These are phyloP conservation scores for Cladobotryum mycophilum DNA, from an alignment of 2,329 filamentous ascomycete species.

Conservation along the genomic window DNA sequence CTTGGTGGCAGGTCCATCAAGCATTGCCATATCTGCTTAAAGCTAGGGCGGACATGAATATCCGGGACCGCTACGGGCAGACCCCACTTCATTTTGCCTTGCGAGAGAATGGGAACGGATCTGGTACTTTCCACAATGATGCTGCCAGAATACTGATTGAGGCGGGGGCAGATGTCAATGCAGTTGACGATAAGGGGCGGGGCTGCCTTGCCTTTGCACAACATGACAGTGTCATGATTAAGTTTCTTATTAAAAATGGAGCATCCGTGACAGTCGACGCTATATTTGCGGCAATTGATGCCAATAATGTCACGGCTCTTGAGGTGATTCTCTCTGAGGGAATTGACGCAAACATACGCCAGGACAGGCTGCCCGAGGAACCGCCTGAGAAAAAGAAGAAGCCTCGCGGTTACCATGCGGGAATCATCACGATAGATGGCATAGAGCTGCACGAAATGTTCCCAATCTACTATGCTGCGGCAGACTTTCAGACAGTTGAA, in stretches of 20 bases:
- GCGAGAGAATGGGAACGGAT: background rate
- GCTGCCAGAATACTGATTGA: conserved; percentile 16
- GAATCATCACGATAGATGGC: background rate
- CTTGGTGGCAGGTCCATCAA: conserved; percentile 20
- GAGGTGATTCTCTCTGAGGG: conserved; percentile 12
- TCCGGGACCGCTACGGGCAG: conserved; percentile 7
- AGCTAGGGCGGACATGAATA: conserved; percentile 12
- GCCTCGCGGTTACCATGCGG: too few relatives aligned
- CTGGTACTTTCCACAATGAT: conserved; percentile 11
- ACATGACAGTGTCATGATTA: conserved; percentile 8
- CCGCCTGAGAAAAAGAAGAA: background rate
- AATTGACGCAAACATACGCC: conserved; percentile 12
- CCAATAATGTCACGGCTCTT: conserved; percentile 3
- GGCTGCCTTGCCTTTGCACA: conserved; percentile 12
- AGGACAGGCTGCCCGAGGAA: background rate
- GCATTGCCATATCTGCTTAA: conserved; percentile 18
- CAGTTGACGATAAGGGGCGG: conserved; percentile 5
- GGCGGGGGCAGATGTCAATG: conserved; percentile 19
- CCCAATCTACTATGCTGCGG: conserved; percentile 12
- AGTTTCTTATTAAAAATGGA: conserved; percentile 13
- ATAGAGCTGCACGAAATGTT: conserved; percentile 5
- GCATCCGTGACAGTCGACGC: conserved; percentile 11
- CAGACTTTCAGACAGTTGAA: background rate
- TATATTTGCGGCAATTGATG: conserved; percentile 15
- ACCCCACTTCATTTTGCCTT: conserved; percentile 17